Conservation (phyloP, 2,329 filamentous ascomycete genomes). For the Didymellaceae sp. region DNA sequence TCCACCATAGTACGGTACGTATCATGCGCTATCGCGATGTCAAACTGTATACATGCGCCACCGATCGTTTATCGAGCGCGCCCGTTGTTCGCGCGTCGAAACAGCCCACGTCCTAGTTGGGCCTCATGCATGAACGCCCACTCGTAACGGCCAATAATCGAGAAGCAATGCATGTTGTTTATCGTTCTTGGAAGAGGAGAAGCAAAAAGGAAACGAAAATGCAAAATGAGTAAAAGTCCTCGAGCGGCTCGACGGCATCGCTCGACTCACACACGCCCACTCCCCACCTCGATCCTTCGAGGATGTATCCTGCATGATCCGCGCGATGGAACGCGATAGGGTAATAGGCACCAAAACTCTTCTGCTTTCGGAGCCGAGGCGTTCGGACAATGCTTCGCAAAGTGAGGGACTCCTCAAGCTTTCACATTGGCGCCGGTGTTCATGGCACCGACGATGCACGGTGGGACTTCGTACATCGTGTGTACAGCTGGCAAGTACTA, state of each 20-base stretch:
- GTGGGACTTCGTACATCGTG: too few relatives aligned
- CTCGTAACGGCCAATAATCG: background rate
- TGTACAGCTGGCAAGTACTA: too few relatives aligned
- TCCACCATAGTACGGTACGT: background rate
- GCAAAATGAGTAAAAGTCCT: too few relatives aligned
- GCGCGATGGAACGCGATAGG: background rate
- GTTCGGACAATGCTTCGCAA: background rate
- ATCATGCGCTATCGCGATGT: too few relatives aligned
- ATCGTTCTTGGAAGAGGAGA: slow-evolving; percentile 4
- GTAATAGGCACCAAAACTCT: background rate
- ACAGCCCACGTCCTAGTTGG: slow-evolving; percentile 5
- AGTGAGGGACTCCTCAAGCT: too few relatives aligned
- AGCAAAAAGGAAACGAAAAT: too few relatives aligned
- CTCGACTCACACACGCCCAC: slow-evolving; percentile 1
- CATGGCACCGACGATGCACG: background rate
- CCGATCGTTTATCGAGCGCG: slow-evolving; percentile 1
- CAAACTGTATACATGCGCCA: too few relatives aligned
- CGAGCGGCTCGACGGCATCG: too few relatives aligned
- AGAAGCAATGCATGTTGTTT: background rate
- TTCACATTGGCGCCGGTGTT: background rate
- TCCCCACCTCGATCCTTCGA: slow-evolving; percentile 7
- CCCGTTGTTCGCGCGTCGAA: slow-evolving; percentile 6
- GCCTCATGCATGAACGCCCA: slow-evolving; percentile 10
- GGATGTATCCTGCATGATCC: slow-evolving; percentile 1
- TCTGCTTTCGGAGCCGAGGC: slow-evolving; percentile 4